Evolutionary conservation across 164 flowering plant genomes (phyloP), one percentile per base, ranked within the genome.

Genomic region (Stephania yunnanensis): DNA sequence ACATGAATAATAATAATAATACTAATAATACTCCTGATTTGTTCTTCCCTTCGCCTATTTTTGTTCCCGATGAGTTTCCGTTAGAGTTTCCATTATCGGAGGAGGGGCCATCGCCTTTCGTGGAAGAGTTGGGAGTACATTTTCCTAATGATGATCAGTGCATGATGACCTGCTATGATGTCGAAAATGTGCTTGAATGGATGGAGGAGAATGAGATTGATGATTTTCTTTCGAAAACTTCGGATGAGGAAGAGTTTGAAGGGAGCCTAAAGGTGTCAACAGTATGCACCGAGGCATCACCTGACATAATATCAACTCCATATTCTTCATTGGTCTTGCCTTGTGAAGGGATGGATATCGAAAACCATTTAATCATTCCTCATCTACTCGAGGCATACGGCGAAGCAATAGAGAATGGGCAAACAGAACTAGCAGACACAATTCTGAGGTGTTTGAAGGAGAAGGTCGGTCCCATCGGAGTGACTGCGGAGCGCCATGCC

Each of bases 381-480:
- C 91, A 86, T 77, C 77, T 91, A 5, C 81, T 88, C 5, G 78
- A 80, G 76, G 93, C 95, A 11, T 84, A 80, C 70, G 88, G 84
- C 5, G 92, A 91, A 53, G 91, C 93, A 70, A 75, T 71, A 68
- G 87, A 85, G 73, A 83, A 55, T 25, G 82, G 75, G 22, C 82
- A 80, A 20, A 30, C 31, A 29, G 86, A 85, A 76, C 86, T 91
- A 19, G 86, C 72, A 1, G 84, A 86, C 10, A 91, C 82, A 71
- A 84, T 89, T 36, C 2, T 45, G 20, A 79, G 75, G 53, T 75
- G 88, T 17, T 55, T 87, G 52, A 67, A 45, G 12, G 82, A 87
- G 78, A 91, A 83, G 71, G 84, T 73, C 19, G 78, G 80, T 71
- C 91, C 92, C 1, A 3, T 77, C 1, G 95, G 93, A 1, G 75